Evolutionary conservation across 75 land plant genomes (phyloP), one percentile per base, ranked within the genome.

Genomic region (Chamaecyparis obtusa): DNA sequence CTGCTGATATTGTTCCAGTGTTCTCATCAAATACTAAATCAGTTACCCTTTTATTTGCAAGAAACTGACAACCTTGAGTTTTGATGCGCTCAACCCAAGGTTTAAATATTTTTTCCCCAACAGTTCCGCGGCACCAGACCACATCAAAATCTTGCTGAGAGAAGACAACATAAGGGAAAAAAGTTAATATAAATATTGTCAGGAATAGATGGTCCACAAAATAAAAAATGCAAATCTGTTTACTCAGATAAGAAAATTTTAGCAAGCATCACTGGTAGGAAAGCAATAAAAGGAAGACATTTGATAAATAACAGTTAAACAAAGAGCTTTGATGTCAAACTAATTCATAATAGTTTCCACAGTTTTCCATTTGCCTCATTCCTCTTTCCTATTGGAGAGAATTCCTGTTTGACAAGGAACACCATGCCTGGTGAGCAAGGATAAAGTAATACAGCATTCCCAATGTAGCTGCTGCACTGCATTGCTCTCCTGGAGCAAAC

Each of bases 401-500:
- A 55, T 16, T 36, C 15, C 86, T 51, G 57, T 30, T 32, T 85
- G 13, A 14, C 77, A 64, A 51, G 41, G 27, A 74, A 21, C 79
- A 35, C 41, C 67, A 37, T 39, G 95, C 98, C 98, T 96, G 98
- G 87, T 95, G 97, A 46, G 96, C 93, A 80, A 96, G 91, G 43
- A 96, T 88, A 60, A 90, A 92, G 85, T 94, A 96, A 88, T 96
- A 94, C 49, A 96, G 91, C 93, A 95, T 92, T 89, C 92, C 97
- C 48, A 96, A 46, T 39, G 93, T 86, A 77, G 98, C 96, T 82
- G 97, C 94, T 75, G 97, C 98, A 91, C 98, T 96, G 80, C 97
- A 95, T 90, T 93, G 95, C 90, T 96, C 98, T 80, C 94, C 94
- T 44, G 94, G 92, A 44, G 97, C 94, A 91, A 93, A 94, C 84